A percentile compares a stretch with the other conserved stretches of the same genome.
These are phyloP conservation scores for Bauhinia variegata DNA, from an alignment of 306 rosid species.

Conservation along the genomic window DNA sequence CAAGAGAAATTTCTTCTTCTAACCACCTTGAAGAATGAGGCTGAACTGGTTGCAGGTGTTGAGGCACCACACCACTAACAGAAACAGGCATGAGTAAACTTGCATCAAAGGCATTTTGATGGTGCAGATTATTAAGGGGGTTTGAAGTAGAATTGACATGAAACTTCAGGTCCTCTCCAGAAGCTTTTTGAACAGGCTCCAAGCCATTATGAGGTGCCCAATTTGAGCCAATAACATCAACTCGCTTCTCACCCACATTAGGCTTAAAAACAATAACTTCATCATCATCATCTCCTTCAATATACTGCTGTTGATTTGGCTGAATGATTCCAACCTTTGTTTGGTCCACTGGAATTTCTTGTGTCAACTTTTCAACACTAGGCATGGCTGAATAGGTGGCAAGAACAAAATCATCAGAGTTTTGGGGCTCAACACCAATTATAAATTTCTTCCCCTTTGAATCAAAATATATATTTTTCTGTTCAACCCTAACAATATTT, in stretches of 20 bases:
- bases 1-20: slow-evolving; percentile 59
- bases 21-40: slow-evolving; percentile 59
- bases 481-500: slow-evolving; percentile 66
- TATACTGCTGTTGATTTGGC: slow-evolving; percentile 46
- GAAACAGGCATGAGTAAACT: slow-evolving; percentile 49
- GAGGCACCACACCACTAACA: slow-evolving; percentile 49
- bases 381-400: slow-evolving; percentile 45
- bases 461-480: slow-evolving; percentile 63
- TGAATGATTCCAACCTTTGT: slow-evolving; percentile 39
- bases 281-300: slow-evolving; percentile 87
- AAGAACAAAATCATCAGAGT: slow-evolving; percentile 46
- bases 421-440: slow-evolving; percentile 63
- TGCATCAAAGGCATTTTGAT: slow-evolving; percentile 51
- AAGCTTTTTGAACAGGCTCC: slow-evolving; percentile 45
- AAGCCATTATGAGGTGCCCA: slow-evolving; percentile 47
- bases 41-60: slow-evolving; percentile 53
- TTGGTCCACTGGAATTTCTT: slow-evolving; percentile 50
- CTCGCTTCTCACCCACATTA: slow-evolving; percentile 63
- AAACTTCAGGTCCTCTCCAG: slow-evolving; percentile 48
- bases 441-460: slow-evolving; percentile 66
- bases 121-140: slow-evolving; percentile 40
- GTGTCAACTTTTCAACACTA: slow-evolving; percentile 40
- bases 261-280: slow-evolving; percentile 98
- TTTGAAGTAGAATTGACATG: slow-evolving; percentile 37
- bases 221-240: slow-evolving; percentile 47